Evolutionary conservation across 371 early-diverging fungal species (phyloP), one percentile per base, ranked within the genome.

Genomic region (Blakeslea trispora): DNA sequence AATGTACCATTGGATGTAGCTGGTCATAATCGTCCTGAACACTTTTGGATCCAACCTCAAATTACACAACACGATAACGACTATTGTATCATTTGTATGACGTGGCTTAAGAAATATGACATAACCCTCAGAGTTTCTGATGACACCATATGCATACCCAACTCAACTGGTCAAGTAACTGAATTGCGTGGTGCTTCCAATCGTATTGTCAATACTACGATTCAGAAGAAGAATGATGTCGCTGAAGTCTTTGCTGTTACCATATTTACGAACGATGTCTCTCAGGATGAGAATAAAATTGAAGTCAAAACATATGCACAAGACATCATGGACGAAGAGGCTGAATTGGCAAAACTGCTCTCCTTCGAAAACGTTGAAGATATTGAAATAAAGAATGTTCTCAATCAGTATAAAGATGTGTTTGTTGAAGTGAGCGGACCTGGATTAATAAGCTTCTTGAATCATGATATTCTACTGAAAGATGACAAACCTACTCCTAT

Each of bases 371-470:
- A 37, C 11, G 11, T 37, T 37, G 7, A 37, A 37, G 11, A 37
- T 37, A 2, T 2, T 10, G 37, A 37, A 37, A 37, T 37, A 37
- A 6, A 37, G 11, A 14, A 37, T 10, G 11, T 37, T 37, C 37
- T 37, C 11, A 11, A 4, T 14, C 37, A 37, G 37, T 37, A 37
- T 37, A 37, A 37, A 37, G 37, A 9, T 7, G 37, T 37, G 7
- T 47, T 47, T 34, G 48, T 32, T 47, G 48, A 47, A 31, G 34
- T 47, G 9, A 17, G 17, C 18, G 48, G 48, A 32, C 15, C 18
- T 15, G 32, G 48, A 13, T 13, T 22, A 0, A 10, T 32, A 5
- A 28, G 10, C 28, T 34, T 47, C 15, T 14, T 15, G 7, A 28
- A 46, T 8, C 46, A 46, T 46, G 46, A 24, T 14, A 46, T 46